Evolutionary conservation across 768 basidiomycete genomes (phyloP).

Genomic region (Baorangia bicolor): DNA sequence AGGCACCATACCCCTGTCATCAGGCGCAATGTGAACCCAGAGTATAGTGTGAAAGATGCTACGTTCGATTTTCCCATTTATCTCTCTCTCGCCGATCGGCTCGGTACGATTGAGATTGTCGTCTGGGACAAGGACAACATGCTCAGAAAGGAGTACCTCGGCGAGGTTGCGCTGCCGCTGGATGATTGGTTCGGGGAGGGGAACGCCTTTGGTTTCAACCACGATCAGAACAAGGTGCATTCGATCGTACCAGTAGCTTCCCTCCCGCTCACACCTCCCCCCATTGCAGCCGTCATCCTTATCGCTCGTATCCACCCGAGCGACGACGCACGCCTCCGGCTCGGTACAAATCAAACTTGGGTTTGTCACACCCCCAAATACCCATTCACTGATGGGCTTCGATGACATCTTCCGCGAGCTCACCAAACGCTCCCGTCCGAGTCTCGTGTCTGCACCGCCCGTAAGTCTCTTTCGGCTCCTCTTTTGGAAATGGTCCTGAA

Average conservation of each 20-base stretch:
- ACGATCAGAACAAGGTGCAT: conserved; percentile 66
- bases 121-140: conserved; percentile 94
- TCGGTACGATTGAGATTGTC: conserved; percentile 79
- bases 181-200: conserved; percentile 72
- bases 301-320: conserved; percentile 48
- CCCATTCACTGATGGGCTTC: conserved; percentile 46
- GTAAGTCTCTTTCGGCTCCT: conserved; percentile 42
- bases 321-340: conserved; percentile 47
- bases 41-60: conserved; percentile 63
- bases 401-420: conserved; percentile 64
- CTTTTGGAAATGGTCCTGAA: background rate
- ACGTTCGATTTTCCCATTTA: conserved; percentile 91
- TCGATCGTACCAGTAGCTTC: conserved; percentile 5
- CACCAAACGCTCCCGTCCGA: conserved; percentile 59
- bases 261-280: background rate
- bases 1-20: conserved; percentile 72
- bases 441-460: conserved; percentile 74
- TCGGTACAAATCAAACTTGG: conserved; percentile 61
- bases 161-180: conserved; percentile 77
- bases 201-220: conserved; percentile 51
- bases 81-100: conserved; percentile 65
- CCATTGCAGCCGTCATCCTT: conserved; percentile 44
- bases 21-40: conserved; percentile 71
- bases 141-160: conserved; percentile 85
- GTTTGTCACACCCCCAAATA: conserved; percentile 47